Evolutionary conservation across 2,329 filamentous ascomycete genomes (phyloP), one percentile per base, ranked within the genome.

Genomic region (Penicillium rolfsii): DNA sequence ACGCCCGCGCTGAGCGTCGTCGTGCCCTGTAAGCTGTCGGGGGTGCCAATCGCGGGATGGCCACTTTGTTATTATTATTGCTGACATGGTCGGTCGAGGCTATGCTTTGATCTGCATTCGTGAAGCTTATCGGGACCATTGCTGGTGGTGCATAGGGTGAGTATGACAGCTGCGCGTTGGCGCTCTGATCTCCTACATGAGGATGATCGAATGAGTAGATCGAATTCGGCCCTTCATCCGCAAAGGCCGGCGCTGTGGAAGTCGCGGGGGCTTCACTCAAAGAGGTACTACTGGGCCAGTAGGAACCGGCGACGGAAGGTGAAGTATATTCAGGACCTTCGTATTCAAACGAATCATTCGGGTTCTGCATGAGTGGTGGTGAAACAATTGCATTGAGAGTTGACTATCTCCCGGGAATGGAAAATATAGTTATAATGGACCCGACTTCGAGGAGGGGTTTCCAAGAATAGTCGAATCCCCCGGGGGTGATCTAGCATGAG

Each of bases 1-100:
- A 74, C 33, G 76, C 75, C 4, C 72, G 69, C 0, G 69, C 67
- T 7, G 73, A 74, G 6, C 73, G 72, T 8, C 69, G 70, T 36
- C 72, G 70, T 30, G 49, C 58, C 14, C 67, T 67, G 1, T 59
- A 55, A 0, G 61, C 59, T 0, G 55, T 63, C 24, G 63, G 33
- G 2, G 62, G 55, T 1, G 69, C 60, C 8, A 69, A 55, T 5
- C 73, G 71, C 0, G 73, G 73, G 12, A 75, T 75, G 1, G 73
- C 64, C 33, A 75, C 70, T 50, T 74, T 74, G 2, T 66, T 63
- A 22, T 30, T 74, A 1, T 66, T 64, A 22, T 30, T 33, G 26
- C 22, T 36, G 19, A 16, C 11, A 14, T 8, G 16, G 1, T 40
- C 19, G 0, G 45, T 22, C 8, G 26, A 45, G 41, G 45, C 45